Evolutionary conservation across 208 protist genomes (phyloP).

Genomic region (Acanthamoeba healyi): DNA sequence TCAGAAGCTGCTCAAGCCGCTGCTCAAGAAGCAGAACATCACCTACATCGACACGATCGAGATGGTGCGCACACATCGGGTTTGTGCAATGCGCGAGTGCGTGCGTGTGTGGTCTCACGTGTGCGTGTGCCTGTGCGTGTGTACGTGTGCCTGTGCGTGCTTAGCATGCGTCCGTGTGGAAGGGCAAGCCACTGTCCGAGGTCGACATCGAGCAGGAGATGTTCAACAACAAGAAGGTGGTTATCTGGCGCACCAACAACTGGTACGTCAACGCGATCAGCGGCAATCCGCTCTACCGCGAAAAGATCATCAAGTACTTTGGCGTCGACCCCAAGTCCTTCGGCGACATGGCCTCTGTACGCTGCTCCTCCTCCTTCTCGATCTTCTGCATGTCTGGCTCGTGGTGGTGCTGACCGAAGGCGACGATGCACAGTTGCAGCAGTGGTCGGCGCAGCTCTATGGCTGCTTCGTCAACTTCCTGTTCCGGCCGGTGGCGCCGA

Average conservation of each 20-base stretch:
- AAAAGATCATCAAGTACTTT: conserved; percentile 18
- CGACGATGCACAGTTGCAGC: too few relatives aligned
- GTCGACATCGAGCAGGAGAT: background rate
- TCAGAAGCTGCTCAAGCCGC: background rate
- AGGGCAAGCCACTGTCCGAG: background rate
- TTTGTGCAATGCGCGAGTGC: background rate
- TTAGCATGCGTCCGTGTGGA: background rate
- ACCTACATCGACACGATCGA: conserved; percentile 2
- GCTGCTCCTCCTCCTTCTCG: background rate
- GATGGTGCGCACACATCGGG: background rate
- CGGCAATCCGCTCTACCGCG: background rate
- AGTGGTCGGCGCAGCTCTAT: background rate
- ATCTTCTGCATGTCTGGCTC: background rate
- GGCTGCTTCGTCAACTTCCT: conserved; percentile 28
- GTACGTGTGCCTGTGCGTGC: too few relatives aligned
- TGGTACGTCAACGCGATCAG: background rate
- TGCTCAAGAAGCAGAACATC: conserved; percentile 6
- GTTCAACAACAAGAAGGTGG: conserved; percentile 12
- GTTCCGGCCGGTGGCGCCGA: conserved; percentile 4
- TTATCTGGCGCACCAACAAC: conserved; percentile 21
- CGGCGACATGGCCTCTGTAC: background rate
- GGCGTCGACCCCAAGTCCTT: background rate
- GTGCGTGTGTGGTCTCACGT: background rate
- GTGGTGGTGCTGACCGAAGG: too few relatives aligned
- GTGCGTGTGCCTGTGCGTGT: too few relatives aligned